phyloP scores from a whole-genome alignment of 345 rosid species.

The Gossypium rotundifolium region DNA sequence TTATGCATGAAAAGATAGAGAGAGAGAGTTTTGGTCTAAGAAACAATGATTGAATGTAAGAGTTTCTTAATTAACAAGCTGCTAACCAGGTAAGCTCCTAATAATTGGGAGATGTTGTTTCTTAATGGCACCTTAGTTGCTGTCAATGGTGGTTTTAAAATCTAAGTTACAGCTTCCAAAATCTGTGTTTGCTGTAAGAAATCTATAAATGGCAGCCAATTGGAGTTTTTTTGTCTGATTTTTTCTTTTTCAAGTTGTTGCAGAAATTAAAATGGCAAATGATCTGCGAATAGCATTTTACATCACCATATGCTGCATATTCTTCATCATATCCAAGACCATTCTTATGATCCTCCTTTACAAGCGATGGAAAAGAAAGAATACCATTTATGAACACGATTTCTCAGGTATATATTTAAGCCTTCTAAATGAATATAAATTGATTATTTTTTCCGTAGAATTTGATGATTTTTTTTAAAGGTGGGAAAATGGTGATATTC shows the following conservation, averaged over 20 bases:
- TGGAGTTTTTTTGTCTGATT: too few relatives aligned
- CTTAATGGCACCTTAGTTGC: neutral
- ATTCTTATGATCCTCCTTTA: slow-evolving; percentile 56
- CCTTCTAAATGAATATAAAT: neutral
- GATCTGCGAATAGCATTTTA: slow-evolving; percentile 41
- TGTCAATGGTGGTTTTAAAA: neutral
- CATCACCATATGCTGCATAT: slow-evolving; percentile 54
- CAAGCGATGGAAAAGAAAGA: slow-evolving; percentile 59
- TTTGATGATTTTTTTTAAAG: slow-evolving; percentile 26
- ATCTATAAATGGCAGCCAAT: neutral
- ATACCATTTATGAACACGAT: slow-evolving; percentile 30
- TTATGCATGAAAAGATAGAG: neutral
- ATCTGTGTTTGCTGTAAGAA: neutral
- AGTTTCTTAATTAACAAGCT: neutral
- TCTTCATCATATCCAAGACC: slow-evolving; percentile 58
- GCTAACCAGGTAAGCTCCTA: neutral
- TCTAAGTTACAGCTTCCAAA: neutral
- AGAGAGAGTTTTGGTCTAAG: neutral
- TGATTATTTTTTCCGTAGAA: neutral
- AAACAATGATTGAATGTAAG: neutral
- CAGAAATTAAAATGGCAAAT: slow-evolving; percentile 37
- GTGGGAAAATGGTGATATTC: slow-evolving; percentile 77
- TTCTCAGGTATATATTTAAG: slow-evolving; percentile 39
- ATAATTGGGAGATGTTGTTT: neutral
- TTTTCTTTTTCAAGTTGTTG: neutral